A percentile compares a stretch with the other conserved stretches of the same genome.
These are phyloP conservation scores for Ogataea neopini DNA, from an alignment of 805 yeast genomes.

Conservation along the genomic window DNA sequence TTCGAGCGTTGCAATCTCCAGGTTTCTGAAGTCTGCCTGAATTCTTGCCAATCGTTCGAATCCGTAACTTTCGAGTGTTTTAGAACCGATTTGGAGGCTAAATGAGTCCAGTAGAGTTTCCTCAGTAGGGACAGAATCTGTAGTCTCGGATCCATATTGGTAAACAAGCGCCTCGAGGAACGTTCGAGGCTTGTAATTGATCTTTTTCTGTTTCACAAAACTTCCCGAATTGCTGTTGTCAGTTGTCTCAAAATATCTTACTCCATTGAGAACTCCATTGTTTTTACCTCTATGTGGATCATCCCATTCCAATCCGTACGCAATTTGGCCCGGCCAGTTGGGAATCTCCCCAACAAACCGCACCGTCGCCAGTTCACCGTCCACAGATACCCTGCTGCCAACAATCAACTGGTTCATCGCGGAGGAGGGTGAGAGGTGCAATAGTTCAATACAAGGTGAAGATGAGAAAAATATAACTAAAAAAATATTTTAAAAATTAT, in stretches of 20 bases:
- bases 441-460: too few species aligned
- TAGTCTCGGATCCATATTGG: constrained; percentile 43
- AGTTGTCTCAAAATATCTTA: constrained; percentile 50
- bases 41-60: constrained; percentile 54
- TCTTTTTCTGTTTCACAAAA: constrained; percentile 51
- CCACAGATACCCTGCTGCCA: constrained; percentile 33
- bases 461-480: not conserved
- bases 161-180: constrained; percentile 52
- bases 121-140: constrained; percentile 5
- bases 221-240: constrained; percentile 54
- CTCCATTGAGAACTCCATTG: constrained; percentile 58
- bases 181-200: constrained; percentile 21
- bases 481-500: not conserved
- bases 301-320: constrained; percentile 91
- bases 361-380: constrained; percentile 62
- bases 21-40: constrained; percentile 46
- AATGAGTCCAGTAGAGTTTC: constrained; percentile 19
- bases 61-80: constrained; percentile 63
- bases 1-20: constrained; percentile 54
- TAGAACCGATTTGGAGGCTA: constrained; percentile 51
- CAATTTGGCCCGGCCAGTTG: constrained; percentile 57
- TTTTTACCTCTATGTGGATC: constrained; percentile 66
- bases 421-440: too few species aligned
- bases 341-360: constrained; percentile 60
- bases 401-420: constrained; percentile 4